Conservation (phyloP, 2,329 filamentous ascomycete species). For the Aureobasidium sp. region DNA sequence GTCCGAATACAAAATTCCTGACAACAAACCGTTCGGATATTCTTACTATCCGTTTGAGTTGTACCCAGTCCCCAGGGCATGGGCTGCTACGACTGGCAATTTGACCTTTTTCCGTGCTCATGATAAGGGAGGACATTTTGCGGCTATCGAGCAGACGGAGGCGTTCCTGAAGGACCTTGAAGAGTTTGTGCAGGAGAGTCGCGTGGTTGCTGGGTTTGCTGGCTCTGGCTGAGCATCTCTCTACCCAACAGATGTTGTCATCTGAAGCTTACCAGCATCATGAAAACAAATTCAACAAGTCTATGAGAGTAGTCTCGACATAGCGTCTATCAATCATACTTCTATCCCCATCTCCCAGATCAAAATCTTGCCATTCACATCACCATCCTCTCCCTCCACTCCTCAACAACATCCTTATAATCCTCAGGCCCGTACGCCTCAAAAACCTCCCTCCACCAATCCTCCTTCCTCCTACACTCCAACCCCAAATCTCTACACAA, state of each 20-base stretch:
- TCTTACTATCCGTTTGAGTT: constrained; percentile 37
- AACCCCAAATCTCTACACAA: constrained; percentile 58
- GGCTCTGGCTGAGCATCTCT: not conserved
- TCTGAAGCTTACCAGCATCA: too few species aligned
- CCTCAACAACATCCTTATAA: constrained; percentile 45
- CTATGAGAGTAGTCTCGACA: too few species aligned
- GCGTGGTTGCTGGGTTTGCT: not conserved
- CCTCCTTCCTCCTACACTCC: constrained; percentile 43
- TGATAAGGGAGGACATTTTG: constrained; percentile 32
- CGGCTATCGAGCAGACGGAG: constrained; percentile 29
- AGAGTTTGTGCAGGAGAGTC: constrained; percentile 20
- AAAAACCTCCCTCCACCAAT: constrained; percentile 42
- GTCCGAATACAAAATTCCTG: constrained; percentile 12
- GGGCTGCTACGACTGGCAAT: constrained; percentile 30
- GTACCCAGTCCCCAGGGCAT: constrained; percentile 28
- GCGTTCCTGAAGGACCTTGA: constrained; percentile 26
- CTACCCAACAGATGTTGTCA: too few species aligned
- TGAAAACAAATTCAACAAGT: too few species aligned
- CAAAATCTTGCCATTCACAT: too few species aligned
- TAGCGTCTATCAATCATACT: too few species aligned
- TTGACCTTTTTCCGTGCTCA: constrained; percentile 33
- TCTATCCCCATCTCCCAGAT: too few species aligned
- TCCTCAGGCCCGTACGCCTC: constrained; percentile 51
- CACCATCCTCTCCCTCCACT: constrained; percentile 38
- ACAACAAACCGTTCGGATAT: constrained; percentile 34